These are phyloP conservation scores for Leptographium galeiforme DNA, from an alignment of 2,329 filamentous ascomycete genomes.

Conservation along the genomic window DNA sequence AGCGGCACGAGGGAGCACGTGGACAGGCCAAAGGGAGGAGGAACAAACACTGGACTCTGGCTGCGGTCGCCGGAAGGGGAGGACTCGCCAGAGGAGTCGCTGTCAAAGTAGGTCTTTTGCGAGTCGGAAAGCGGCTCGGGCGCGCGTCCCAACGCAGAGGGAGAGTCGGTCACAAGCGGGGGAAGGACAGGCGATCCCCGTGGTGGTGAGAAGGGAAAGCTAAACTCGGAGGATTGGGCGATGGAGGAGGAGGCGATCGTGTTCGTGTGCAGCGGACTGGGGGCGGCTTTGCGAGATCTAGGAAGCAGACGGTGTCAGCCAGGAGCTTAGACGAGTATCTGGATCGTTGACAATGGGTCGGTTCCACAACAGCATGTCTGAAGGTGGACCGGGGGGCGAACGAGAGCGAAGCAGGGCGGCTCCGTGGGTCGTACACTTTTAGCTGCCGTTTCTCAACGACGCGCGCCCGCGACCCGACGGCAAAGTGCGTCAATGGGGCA, in stretches of 20 bases:
- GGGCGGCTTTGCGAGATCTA: constrained; percentile 35
- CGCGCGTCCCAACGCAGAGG: constrained; percentile 13
- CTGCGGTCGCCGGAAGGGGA: constrained; percentile 17
- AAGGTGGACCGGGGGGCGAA: constrained; percentile 1
- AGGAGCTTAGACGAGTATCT: not conserved
- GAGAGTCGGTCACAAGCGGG: constrained; percentile 19
- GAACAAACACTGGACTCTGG: constrained; percentile 18
- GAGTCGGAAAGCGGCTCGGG: constrained; percentile 10
- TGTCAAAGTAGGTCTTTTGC: constrained; percentile 23
- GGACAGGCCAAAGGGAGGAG: too few species aligned
- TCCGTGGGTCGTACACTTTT: not conserved
- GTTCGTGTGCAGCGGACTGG: constrained; percentile 35
- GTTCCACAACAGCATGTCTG: constrained; percentile 16
- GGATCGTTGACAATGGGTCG: constrained; percentile 5
- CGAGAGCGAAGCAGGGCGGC: not conserved
- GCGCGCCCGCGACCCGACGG: not conserved
- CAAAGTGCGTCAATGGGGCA: not conserved
- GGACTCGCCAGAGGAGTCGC: constrained; percentile 21
- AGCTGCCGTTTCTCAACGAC: too few species aligned
- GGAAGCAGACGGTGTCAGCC: not conserved
- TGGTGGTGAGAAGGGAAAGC: constrained; percentile 17
- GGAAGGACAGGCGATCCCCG: constrained; percentile 14
- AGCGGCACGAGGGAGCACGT: too few species aligned
- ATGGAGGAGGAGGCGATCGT: constrained; percentile 28
- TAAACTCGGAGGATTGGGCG: constrained; percentile 25